Percentiles rank a stretch among this genome's conserved stretches.
Evolutionary conservation across 108 stramenopile species (phyloP).

Genomic region (Cyclotella baltica): DNA sequence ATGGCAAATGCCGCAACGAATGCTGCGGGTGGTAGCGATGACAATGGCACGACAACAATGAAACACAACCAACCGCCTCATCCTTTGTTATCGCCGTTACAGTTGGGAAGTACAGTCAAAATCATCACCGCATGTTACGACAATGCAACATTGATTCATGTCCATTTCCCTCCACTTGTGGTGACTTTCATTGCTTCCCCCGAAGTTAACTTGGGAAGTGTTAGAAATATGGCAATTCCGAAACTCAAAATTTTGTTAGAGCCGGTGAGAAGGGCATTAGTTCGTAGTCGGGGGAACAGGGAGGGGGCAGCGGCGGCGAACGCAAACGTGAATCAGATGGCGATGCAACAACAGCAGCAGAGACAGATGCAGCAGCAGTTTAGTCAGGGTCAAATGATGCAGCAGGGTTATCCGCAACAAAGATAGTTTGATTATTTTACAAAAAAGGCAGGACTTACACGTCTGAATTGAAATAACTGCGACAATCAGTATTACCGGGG

Average conservation of each 20-base stretch:
- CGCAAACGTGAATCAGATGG: too few species aligned
- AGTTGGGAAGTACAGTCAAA: conserved; percentile 30
- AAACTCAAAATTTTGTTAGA: conserved; percentile 39
- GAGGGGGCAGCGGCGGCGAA: conserved; percentile 17
- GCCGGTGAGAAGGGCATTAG: conserved; percentile 42
- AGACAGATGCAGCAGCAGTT: background rate
- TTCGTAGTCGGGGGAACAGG: conserved; percentile 31
- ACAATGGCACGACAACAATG: too few species aligned
- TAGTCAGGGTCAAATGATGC: background rate
- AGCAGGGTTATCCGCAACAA: conserved; percentile 19
- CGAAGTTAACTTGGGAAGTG: conserved; percentile 45
- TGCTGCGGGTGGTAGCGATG: background rate
- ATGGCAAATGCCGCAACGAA: conserved; percentile 31
- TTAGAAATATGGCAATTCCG: conserved; percentile 32
- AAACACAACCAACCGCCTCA: conserved; percentile 43
- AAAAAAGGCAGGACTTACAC: too few species aligned
- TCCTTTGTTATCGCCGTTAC: conserved; percentile 43
- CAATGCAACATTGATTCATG: conserved; percentile 50
- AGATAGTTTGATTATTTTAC: too few species aligned
- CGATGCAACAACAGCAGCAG: conserved; percentile 2
- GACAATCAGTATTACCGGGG: too few species aligned
- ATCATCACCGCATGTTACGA: conserved; percentile 47
- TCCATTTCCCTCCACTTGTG: conserved; percentile 54
- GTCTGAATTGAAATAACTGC: too few species aligned
- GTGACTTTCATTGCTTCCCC: conserved; percentile 46